Percentiles rank a stretch among this genome's conserved stretches.
Conservation (phyloP, 768 basidiomycete genomes). For the Hypsizygus marmoreus region DNA sequence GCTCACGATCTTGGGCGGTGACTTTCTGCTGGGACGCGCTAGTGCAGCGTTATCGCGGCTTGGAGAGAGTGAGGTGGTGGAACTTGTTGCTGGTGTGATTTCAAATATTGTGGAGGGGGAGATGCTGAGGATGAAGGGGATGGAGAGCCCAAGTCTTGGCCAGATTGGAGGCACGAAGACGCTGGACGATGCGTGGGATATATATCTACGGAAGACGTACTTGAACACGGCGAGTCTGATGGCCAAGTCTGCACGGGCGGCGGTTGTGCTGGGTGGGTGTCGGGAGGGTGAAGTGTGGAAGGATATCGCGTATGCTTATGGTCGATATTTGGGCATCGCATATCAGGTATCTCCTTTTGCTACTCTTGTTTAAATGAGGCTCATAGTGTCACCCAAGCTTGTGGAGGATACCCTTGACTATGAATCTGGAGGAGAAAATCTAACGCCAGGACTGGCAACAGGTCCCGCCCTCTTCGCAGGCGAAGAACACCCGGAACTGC, state of each 20-base stretch:
- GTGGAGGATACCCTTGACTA: constrained; percentile 84
- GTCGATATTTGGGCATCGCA: constrained; percentile 89
- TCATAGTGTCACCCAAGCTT: constrained; percentile 47
- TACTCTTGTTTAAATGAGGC: constrained; percentile 6
- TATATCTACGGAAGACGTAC: constrained; percentile 71
- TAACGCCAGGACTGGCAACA: constrained; percentile 52
- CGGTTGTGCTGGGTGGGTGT: constrained; percentile 86
- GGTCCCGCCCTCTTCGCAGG: constrained; percentile 86
- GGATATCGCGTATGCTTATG: constrained; percentile 90
- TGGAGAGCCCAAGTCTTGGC: constrained; percentile 42
- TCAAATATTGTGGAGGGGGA: constrained; percentile 97
- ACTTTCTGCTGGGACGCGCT: constrained; percentile 92
- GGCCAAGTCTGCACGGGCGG: constrained; percentile 83
- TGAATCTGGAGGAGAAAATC: constrained; percentile 40
- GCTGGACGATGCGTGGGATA: constrained; percentile 59
- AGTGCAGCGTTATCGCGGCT: constrained; percentile 85
- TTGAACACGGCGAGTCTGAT: constrained; percentile 90
- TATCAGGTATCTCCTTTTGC: constrained; percentile 28
- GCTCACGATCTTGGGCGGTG: constrained; percentile 89
- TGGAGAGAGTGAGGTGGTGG: constrained; percentile 88
- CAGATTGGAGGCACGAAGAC: constrained; percentile 30
- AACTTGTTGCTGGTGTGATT: constrained; percentile 89
- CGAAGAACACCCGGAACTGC: constrained; percentile 78
- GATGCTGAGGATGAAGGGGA: constrained; percentile 73
- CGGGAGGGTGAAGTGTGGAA: constrained; percentile 79